Evolutionary conservation across 257 asterid genomes (phyloP).

Genomic region (Anisodus tanguticus): DNA sequence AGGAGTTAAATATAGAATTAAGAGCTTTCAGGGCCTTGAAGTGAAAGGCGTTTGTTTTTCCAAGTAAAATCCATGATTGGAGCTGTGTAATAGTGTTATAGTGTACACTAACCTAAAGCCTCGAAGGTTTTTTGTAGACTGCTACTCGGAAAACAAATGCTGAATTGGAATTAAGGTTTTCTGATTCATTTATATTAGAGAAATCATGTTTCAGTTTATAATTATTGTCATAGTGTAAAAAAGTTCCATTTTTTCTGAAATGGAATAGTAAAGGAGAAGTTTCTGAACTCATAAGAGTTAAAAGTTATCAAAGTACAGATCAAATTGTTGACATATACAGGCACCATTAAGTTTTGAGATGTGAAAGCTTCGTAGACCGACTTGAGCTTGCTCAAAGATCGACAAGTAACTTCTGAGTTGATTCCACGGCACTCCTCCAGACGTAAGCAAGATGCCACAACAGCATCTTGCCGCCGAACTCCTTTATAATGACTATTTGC

Average conservation of each 20-base stretch:
- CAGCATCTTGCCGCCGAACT: no score
- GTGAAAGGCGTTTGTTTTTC: neutral
- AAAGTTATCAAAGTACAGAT: neutral
- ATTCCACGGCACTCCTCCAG: no score
- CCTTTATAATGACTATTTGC: no score
- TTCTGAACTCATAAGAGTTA: no score
- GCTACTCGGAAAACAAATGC: neutral
- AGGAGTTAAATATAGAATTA: neutral
- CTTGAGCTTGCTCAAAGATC: no score
- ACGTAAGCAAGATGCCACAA: no score
- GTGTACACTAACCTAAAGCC: neutral
- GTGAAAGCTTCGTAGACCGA: neutral
- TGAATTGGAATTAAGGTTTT: neutral
- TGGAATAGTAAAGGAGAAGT: no score
- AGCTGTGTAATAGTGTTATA: neutral
- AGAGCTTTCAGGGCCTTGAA: neutral
- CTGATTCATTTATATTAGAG: neutral
- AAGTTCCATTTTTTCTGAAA: no score
- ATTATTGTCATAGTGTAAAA: neutral
- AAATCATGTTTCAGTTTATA: neutral
- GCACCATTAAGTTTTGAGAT: neutral
- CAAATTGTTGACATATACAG: neutral
- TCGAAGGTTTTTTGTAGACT: neutral
- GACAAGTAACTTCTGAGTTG: no score
- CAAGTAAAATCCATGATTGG: neutral